These are phyloP conservation scores for Phaffomyces antillensis DNA, from an alignment of 805 yeast species.

Conservation along the genomic window DNA sequence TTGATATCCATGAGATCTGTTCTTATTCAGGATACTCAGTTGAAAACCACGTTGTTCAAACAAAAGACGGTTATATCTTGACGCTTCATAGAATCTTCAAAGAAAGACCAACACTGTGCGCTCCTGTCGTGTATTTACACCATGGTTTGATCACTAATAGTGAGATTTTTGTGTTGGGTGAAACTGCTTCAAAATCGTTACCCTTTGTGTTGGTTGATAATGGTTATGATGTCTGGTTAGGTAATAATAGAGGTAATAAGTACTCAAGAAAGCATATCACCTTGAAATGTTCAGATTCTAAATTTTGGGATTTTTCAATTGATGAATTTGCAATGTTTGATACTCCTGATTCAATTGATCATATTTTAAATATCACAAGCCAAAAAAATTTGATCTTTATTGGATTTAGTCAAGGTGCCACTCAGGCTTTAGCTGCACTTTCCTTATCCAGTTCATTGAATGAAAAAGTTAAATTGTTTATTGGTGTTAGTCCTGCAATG, in stretches of 20 bases:
- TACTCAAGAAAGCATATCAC: slow-evolving; percentile 73
- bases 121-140: slow-evolving; percentile 69
- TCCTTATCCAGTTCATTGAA: slow-evolving; percentile 62
- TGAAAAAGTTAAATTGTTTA: slow-evolving; percentile 43
- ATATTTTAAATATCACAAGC: slow-evolving; percentile 49
- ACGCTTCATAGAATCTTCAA: slow-evolving; percentile 56
- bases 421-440: slow-evolving; percentile 87
- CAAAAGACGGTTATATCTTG: slow-evolving; percentile 70
- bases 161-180: slow-evolving; percentile 60
- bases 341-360: slow-evolving; percentile 78
- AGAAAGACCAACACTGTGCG: slow-evolving; percentile 33
- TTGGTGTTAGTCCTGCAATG: slow-evolving; percentile 92
- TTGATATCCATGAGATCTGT: slow-evolving; percentile 5
- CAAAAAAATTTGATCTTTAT: slow-evolving; percentile 60
- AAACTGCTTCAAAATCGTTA: slow-evolving; percentile 41
- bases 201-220: slow-evolving; percentile 72
- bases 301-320: slow-evolving; percentile 84
- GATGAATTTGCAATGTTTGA: slow-evolving; percentile 92
- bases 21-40: slow-evolving; percentile 50
- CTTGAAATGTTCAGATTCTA: slow-evolving; percentile 31
- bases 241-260: slow-evolving; percentile 89
- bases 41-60: slow-evolving; percentile 71
- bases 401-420: slow-evolving; percentile 93
- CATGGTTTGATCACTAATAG: slow-evolving; percentile 77
- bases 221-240: slow-evolving; percentile 94